Evolutionary conservation across 768 basidiomycete species (phyloP), one percentile per base, ranked within the genome.

Genomic region (Termitomyces sp.): DNA sequence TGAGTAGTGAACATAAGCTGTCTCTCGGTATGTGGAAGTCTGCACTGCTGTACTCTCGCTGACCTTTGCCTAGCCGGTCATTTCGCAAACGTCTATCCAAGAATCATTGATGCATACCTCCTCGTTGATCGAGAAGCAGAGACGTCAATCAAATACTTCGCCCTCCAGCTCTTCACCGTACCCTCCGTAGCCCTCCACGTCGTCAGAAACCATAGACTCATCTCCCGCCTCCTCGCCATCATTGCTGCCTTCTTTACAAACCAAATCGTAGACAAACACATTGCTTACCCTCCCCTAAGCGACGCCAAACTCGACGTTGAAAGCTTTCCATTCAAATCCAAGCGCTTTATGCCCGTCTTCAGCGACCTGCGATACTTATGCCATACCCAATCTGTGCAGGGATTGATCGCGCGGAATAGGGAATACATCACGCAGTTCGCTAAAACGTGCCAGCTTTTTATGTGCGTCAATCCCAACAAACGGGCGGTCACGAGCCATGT

Each of bases 261-360:
- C 65, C 93, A 96, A 60, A 90, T 94, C 50, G 73, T 75, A 5
- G 85, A 88, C 56, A 89, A 88, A 70, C 82, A 83, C 44, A 87
- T 94, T 60, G 67, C 81, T 12, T 78, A 78, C 59, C 76, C 77
- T 36, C 69, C 76, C 9, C 60, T 62, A 42, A 57, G 55, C 33
- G 62, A 58, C 22, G 68, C 64, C 10, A 65, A 67, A 65, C 68
- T 97, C 53, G 91, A 95, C 59, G 88, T 93, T 40, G 95, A 97
- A 48, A 84, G 86, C 39, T 84, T 86, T 57, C 88, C 91, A 0
- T 97, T 97, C 84, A 89, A 91, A 71, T 93, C 91, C 18, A 98
- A 98, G 70, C 89, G 95, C 9, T 97, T 96, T 74, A 91, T 95
- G 87, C 91, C 93, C 2, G 85, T 98, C 47, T 96, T 98, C 71